These are phyloP conservation scores for Boechera retrofracta DNA, from an alignment of 345 rosid species.

Conservation along the genomic window DNA sequence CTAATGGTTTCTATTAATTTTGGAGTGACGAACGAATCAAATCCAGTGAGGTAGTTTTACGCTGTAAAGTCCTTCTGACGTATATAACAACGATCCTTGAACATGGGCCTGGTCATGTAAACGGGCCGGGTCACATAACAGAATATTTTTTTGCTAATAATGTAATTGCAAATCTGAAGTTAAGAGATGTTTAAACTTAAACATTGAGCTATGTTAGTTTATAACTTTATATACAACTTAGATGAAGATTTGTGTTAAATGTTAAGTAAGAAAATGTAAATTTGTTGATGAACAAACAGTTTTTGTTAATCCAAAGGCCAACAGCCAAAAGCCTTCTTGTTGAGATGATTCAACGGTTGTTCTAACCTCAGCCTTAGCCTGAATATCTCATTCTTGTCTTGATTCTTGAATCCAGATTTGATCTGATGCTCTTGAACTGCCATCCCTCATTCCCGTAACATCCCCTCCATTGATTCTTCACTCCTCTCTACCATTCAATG, in stretches of 20 bases:
- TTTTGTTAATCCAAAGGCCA: conserved; percentile 5
- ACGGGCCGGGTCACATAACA: background rate
- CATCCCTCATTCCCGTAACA: conserved; percentile 31
- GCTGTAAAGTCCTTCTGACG: background rate
- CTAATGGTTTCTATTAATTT: conserved; percentile 11
- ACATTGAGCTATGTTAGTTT: background rate
- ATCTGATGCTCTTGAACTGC: conserved; percentile 26
- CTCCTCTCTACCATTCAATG: conserved; percentile 30
- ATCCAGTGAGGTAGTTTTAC: background rate
- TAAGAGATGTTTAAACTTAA: background rate
- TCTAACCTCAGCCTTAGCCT: conserved; percentile 16
- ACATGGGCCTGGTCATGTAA: conserved; percentile 3
- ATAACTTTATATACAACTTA: background rate
- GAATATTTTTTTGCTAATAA: background rate
- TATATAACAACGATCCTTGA: background rate
- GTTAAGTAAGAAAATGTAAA: background rate
- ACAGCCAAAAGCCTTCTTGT: background rate
- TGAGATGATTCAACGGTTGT: background rate
- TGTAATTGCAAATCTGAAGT: background rate
- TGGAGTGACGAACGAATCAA: conserved; percentile 27
- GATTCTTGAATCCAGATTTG: background rate
- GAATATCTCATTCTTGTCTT: background rate
- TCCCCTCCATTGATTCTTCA: background rate
- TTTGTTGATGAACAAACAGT: background rate
- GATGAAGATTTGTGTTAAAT: background rate